Percentiles rank a stretch among this genome's conserved stretches.
phyloP scores from a whole-genome alignment of 352 stramenopile genomes.

The Phytophthora vignae region DNA sequence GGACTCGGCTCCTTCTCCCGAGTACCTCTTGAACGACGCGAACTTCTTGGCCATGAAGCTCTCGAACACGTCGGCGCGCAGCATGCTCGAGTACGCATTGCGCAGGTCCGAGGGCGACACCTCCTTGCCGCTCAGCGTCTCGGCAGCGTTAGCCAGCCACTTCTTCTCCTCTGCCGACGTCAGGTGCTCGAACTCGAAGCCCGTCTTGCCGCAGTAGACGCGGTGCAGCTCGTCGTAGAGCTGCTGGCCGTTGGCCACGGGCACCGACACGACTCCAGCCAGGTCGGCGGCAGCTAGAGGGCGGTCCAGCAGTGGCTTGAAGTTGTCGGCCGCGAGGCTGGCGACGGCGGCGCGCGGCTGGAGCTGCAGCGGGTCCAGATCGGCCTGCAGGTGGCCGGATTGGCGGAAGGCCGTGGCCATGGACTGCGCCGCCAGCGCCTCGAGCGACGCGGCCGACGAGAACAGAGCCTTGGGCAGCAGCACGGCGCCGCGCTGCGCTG shows the following conservation, averaged over 20 bases:
- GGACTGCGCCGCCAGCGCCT: constrained; percentile 67
- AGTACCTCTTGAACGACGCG: constrained; percentile 89
- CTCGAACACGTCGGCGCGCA: constrained; percentile 86
- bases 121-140: constrained; percentile 46
- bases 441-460: constrained; percentile 55
- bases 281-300: constrained; percentile 33
- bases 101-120: constrained; percentile 75
- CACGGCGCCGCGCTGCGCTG: constrained; percentile 19
- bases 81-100: constrained; percentile 84
- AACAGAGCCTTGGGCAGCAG: constrained; percentile 27
- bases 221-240: constrained; percentile 68
- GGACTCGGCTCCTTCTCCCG: constrained; percentile 82
- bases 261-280: constrained; percentile 28
- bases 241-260: constrained; percentile 45
- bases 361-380: constrained; percentile 73
- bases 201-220: constrained; percentile 83
- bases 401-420: constrained; percentile 81
- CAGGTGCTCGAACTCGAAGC: constrained; percentile 85
- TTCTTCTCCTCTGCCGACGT: constrained; percentile 65
- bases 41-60: constrained; percentile 90
- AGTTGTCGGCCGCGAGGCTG: constrained; percentile 53
- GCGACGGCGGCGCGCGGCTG: constrained; percentile 40
- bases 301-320: constrained; percentile 56
- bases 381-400: constrained; percentile 77
- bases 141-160: constrained; percentile 68